Conservation (phyloP, 2,329 filamentous ascomycete genomes). For the Cladophialophora psammophila region DNA sequence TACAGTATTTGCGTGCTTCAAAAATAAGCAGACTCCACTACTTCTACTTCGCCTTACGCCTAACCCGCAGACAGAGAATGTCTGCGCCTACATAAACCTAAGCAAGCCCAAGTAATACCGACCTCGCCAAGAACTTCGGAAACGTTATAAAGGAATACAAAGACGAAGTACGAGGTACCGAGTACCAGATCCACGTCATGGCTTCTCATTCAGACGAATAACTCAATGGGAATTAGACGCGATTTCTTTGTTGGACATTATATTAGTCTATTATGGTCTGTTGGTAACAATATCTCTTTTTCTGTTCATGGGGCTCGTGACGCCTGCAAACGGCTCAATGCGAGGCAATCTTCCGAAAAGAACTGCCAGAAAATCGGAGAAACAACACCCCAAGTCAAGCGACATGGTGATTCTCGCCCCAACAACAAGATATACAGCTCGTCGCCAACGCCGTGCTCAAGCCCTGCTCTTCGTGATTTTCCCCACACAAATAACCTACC, state of each 20-base stretch:
- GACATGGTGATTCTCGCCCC: neutral
- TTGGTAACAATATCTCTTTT: conserved; percentile 11
- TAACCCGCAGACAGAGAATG: neutral
- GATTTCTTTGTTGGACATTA: conserved; percentile 1
- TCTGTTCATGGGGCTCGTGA: conserved; percentile 18
- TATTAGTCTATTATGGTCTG: conserved; percentile 8
- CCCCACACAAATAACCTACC: neutral
- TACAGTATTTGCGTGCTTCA: neutral
- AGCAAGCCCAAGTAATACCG: too few species aligned
- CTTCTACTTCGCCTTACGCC: neutral
- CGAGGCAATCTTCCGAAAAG: conserved; percentile 3
- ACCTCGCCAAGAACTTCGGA: too few species aligned
- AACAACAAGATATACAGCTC: neutral
- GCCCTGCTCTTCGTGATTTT: neutral
- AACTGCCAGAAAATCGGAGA: neutral
- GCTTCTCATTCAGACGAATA: neutral
- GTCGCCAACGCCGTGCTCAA: neutral
- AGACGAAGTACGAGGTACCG: too few species aligned
- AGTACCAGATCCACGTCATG: too few species aligned
- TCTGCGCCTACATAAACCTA: too few species aligned
- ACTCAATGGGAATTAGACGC: neutral
- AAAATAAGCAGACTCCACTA: neutral
- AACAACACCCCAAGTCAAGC: neutral
- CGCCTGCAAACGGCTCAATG: conserved; percentile 2
- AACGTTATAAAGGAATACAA: too few species aligned